These are phyloP conservation scores for Phytophthora cactorum DNA, from an alignment of 352 stramenopile species.

Conservation along the genomic window DNA sequence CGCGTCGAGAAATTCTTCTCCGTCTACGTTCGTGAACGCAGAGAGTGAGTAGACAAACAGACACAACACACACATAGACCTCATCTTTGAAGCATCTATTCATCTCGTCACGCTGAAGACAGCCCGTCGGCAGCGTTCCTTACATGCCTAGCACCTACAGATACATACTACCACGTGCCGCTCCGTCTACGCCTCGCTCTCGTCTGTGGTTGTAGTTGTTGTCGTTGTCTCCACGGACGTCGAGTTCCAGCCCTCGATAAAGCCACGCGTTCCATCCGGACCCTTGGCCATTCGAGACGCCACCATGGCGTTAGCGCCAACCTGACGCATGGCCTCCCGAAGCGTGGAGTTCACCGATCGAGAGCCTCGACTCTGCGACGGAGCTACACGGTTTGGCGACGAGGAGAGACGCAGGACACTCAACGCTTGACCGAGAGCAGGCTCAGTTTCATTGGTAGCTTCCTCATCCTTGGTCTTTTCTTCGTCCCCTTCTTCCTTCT, in stretches of 20 bases:
- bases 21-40: conserved; percentile 60
- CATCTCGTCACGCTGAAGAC: conserved; percentile 13
- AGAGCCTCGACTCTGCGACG: conserved; percentile 41
- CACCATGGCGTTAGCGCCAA: conserved; percentile 64
- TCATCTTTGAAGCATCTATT: conserved; percentile 19
- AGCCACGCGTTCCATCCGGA: conserved; percentile 75
- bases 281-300: conserved; percentile 77
- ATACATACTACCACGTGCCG: conserved; percentile 19
- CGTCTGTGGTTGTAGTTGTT: conserved; percentile 9
- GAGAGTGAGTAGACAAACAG: neutral
- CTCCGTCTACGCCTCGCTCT: conserved; percentile 13
- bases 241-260: conserved; percentile 59
- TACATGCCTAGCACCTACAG: conserved; percentile 31
- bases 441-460: conserved; percentile 6
- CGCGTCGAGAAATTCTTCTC: conserved; percentile 79
- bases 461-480: conserved; percentile 22
- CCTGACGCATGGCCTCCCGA: conserved; percentile 67
- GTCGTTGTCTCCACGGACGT: conserved; percentile 2
- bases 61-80: neutral
- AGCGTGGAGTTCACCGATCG: conserved; percentile 74
- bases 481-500: conserved; percentile 22
- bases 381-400: conserved; percentile 19
- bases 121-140: conserved; percentile 19
- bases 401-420: conserved; percentile 58
- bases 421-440: conserved; percentile 44